Percentiles rank a stretch among this genome's conserved stretches.
Evolutionary conservation across 2,329 filamentous ascomycete genomes (phyloP).

Genomic region (Samsoniella hepiali): DNA sequence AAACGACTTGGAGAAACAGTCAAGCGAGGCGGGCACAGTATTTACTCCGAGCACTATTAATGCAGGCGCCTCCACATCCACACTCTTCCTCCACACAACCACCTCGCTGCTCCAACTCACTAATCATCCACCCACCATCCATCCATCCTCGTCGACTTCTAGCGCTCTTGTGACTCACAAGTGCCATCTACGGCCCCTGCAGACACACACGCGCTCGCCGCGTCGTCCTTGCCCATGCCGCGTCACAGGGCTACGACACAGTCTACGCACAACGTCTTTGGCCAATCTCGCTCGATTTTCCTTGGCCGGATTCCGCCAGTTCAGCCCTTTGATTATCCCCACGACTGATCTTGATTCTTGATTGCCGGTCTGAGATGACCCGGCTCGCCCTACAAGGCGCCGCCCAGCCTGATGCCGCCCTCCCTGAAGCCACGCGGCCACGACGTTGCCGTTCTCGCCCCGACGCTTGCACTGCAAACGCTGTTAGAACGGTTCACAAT

Average conservation of each 20-base stretch:
- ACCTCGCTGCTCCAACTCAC: neutral
- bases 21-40: too few species aligned
- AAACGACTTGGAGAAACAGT: too few species aligned
- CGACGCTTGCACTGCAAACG: neutral
- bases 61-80: neutral
- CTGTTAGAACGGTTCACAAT: neutral
- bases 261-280: conserved; percentile 16
- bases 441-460: neutral
- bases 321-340: neutral
- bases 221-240: conserved; percentile 8
- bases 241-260: conserved; percentile 16
- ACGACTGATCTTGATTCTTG: conserved; percentile 6
- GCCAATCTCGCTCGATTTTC: neutral
- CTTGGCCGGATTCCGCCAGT: neutral
- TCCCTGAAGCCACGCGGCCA: conserved; percentile 8
- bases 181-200: neutral
- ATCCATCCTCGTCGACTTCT: neutral
- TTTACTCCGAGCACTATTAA: too few species aligned
- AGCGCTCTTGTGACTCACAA: neutral
- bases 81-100: neutral
- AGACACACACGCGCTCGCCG: neutral
- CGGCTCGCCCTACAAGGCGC: conserved; percentile 14
- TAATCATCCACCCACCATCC: neutral
- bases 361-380: conserved; percentile 5
- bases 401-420: neutral